A percentile compares a stretch with the other conserved stretches of the same genome.
These are phyloP conservation scores for Saccharomycopsis oosterbeekiorum DNA, from an alignment of 805 yeast species.

Conservation along the genomic window DNA sequence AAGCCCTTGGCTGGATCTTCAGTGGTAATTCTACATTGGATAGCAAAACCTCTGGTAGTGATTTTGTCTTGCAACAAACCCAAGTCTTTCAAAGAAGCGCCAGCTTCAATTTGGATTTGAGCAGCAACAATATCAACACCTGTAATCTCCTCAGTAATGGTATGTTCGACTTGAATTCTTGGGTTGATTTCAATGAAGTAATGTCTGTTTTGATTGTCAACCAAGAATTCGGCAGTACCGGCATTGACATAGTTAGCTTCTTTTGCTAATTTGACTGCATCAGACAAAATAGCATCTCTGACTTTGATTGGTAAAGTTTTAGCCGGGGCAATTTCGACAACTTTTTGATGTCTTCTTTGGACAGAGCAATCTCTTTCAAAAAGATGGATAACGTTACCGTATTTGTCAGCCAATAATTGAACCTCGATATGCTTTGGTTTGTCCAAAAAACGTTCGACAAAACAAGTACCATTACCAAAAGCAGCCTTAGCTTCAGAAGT, in stretches of 20 bases:
- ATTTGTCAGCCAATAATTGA: constrained; percentile 84
- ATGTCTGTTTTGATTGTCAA: constrained; percentile 87
- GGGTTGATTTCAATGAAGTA: constrained; percentile 98
- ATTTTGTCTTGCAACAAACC: constrained; percentile 91
- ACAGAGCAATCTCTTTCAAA: constrained; percentile 99
- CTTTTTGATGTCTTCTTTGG: constrained; percentile 98
- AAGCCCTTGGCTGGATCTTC: constrained; percentile 95
- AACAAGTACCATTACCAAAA: constrained; percentile 98
- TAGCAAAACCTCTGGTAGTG: constrained; percentile 94
- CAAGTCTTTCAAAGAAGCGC: constrained; percentile 85
- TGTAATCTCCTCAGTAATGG: constrained; percentile 97
- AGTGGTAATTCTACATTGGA: constrained; percentile 98
- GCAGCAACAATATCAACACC: constrained; percentile 98
- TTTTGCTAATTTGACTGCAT: constrained; percentile 87
- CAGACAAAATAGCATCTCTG: constrained; percentile 86
- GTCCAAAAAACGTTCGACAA: constrained; percentile 90
- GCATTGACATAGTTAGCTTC: constrained; percentile 90
- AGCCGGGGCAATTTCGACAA: constrained; percentile 97
- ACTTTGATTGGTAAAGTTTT: constrained; percentile 73
- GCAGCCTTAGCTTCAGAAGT: constrained; percentile 89
- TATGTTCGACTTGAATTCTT: constrained; percentile 96
- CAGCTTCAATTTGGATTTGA: constrained; percentile 97
- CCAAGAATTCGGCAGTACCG: constrained; percentile 96
- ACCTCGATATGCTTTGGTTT: constrained; percentile 97
- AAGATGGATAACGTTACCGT: constrained; percentile 90